Percentiles rank a stretch among this genome's conserved stretches.
Evolutionary conservation across 805 yeast species (phyloP).

Genomic region (Kazachstania kunashirensis): DNA sequence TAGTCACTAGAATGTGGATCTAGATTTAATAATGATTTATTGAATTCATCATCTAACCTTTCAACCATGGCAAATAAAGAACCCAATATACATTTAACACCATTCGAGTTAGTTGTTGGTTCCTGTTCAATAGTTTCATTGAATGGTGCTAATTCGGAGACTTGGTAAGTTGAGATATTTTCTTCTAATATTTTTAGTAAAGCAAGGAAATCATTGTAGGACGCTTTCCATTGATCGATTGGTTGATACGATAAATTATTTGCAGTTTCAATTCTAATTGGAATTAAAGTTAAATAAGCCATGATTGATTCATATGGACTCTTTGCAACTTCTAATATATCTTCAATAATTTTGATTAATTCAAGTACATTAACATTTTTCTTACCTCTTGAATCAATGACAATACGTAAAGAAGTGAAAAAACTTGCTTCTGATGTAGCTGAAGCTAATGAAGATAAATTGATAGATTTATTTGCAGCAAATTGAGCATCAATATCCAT

Average conservation of each 20-base stretch:
- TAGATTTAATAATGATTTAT: constrained; percentile 72
- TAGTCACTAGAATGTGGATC: constrained; percentile 96
- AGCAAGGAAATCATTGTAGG: constrained; percentile 50
- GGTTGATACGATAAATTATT: constrained; percentile 65
- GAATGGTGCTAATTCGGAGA: constrained; percentile 62
- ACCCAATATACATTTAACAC: constrained; percentile 70
- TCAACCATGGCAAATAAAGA: constrained; percentile 80
- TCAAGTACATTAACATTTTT: constrained; percentile 79
- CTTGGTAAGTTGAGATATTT: constrained; percentile 47
- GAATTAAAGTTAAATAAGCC: constrained; percentile 70
- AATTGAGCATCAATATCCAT: constrained; percentile 23
- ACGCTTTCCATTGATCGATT: constrained; percentile 65
- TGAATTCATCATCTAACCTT: constrained; percentile 90
- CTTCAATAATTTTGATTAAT: constrained; percentile 65
- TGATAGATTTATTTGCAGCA: constrained; percentile 22
- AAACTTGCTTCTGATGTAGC: constrained; percentile 39
- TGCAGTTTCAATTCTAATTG: constrained; percentile 78
- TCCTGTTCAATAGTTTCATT: constrained; percentile 72
- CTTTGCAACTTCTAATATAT: constrained; percentile 40
- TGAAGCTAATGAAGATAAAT: constrained; percentile 24
- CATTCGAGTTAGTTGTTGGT: constrained; percentile 50
- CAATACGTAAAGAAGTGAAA: constrained; percentile 61
- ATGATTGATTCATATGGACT: constrained; percentile 68
- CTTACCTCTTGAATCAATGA: constrained; percentile 89
- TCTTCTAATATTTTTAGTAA: constrained; percentile 63